Evolutionary conservation across 805 yeast species (phyloP).

Genomic region (Teunomyces panamensis): DNA sequence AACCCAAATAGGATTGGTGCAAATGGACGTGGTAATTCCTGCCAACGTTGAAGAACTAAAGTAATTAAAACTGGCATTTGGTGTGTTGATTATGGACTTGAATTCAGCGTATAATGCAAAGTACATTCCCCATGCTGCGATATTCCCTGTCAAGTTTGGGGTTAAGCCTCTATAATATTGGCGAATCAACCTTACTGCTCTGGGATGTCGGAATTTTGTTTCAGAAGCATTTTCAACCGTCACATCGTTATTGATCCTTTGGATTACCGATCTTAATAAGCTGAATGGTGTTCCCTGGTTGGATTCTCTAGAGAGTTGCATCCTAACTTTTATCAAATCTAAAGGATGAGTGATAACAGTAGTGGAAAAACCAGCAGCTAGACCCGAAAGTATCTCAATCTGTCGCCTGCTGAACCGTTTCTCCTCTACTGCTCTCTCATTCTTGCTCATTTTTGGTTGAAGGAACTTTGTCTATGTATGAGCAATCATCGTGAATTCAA

Average conservation of each 20-base stretch:
- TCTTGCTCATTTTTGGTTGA: not conserved
- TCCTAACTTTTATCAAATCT: slow-evolving; percentile 77
- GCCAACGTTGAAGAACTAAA: slow-evolving; percentile 47
- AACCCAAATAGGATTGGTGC: slow-evolving; percentile 96
- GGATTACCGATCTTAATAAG: slow-evolving; percentile 18
- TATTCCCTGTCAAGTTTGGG: slow-evolving; percentile 80
- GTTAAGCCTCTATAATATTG: slow-evolving; percentile 68
- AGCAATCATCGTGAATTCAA: too few relatives aligned
- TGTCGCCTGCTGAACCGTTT: slow-evolving; percentile 19
- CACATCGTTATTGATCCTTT: slow-evolving; percentile 19
- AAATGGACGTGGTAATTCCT: slow-evolving; percentile 68
- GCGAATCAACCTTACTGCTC: slow-evolving; percentile 7
- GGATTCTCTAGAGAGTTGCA: slow-evolving; percentile 52
- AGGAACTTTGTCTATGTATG: not conserved
- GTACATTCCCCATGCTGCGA: slow-evolving; percentile 86
- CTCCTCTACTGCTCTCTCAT: not conserved
- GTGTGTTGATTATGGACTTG: slow-evolving; percentile 30
- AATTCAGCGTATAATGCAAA: slow-evolving; percentile 71
- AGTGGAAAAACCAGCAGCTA: slow-evolving; percentile 77
- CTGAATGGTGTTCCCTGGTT: slow-evolving; percentile 15
- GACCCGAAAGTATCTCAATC: slow-evolving; percentile 65
- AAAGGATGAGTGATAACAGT: slow-evolving; percentile 86
- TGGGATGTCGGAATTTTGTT: not conserved
- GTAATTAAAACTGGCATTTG: slow-evolving; percentile 24
- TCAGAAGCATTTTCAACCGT: not conserved